Conservation (phyloP, 192 early-diverging fungal species). For the Coemansia interrupta region DNA sequence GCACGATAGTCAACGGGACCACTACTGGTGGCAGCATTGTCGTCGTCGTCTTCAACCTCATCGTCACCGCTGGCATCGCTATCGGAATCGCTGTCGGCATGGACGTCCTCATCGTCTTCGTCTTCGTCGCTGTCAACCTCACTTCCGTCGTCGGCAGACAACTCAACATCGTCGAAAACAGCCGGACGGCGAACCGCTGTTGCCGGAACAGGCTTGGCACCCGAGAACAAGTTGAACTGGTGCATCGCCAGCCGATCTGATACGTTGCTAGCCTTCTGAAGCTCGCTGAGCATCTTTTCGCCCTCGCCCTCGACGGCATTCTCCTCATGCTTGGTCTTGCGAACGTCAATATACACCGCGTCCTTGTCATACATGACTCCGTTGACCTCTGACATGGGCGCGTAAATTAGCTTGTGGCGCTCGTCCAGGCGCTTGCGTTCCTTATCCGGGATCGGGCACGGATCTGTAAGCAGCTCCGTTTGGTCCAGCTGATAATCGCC, state of each 20-base stretch:
- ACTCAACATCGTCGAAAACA: conserved; percentile 53
- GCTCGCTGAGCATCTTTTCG: conserved; percentile 87
- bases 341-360: conserved; percentile 96
- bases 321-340: conserved; percentile 58
- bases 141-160: conserved; percentile 15
- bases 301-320: conserved; percentile 65
- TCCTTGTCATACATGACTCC: conserved; percentile 99
- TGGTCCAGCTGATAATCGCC: conserved; percentile 81
- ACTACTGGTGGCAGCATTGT: conserved; percentile 9
- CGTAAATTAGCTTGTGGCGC: conserved; percentile 94
- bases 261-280: conserved; percentile 73
- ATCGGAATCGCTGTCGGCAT: conserved; percentile 38
- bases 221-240: conserved; percentile 49
- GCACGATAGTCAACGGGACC: conserved; percentile 17
- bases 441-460: conserved; percentile 96
- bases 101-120: conserved; percentile 36
- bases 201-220: conserved; percentile 36
- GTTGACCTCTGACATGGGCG: conserved; percentile 96
- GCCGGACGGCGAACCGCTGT: conserved; percentile 57
- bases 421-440: conserved; percentile 84
- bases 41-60: conserved; percentile 31
- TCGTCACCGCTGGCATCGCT: conserved; percentile 25
- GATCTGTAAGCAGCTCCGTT: conserved; percentile 80
- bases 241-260: conserved; percentile 35
- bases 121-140: too few species aligned